Evolutionary conservation across 768 basidiomycete genomes (phyloP), one percentile per base, ranked within the genome.

Genomic region (Cytidiella melzeri): DNA sequence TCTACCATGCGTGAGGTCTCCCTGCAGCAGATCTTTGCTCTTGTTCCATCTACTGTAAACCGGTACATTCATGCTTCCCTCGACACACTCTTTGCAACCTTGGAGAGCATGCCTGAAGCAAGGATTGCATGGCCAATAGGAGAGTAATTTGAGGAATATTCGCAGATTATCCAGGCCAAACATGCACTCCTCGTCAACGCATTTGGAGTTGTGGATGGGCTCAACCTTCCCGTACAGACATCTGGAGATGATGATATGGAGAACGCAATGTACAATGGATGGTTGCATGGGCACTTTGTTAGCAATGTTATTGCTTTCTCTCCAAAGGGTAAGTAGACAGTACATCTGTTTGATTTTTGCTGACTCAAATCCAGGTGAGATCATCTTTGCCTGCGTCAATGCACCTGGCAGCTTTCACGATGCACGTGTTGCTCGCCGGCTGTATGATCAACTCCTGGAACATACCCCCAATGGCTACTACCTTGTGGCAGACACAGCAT

Each of bases 381-480:
- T 76, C 6, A 68, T 75, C 58, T 57, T 52, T 6, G 57, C 55
- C 7, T 55, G 52, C 5, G 44, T 69, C 12, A 76, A 76, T 59
- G 62, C 66, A 1, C 74, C 73, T 0, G 71, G 74, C 9, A 75
- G 73, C 53, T 78, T 73, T 74, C 76, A 77, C 56, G 71, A 78
- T 51, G 63, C 72, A 5, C 62, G 57, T 20, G 66, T 76, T 50
- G 71, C 73, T 1, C 57, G 54, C 3, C 64, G 61, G 1, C 68
- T 78, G 11, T 76, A 71, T 51, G 45, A 69, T 5, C 64, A 64
- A 26, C 58, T 74, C 0, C 53, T 46, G 0, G 58, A 46, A 1
- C 19, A 56, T 2, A 74, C 69, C 19, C 74, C 72, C 0, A 62
- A 67, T 1, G 69, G 69, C 1, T 76, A 58, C 53, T 76, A 69